Conservation (phyloP, 192 early-diverging fungal genomes). For the Jimgerdemannia lactiflua region DNA sequence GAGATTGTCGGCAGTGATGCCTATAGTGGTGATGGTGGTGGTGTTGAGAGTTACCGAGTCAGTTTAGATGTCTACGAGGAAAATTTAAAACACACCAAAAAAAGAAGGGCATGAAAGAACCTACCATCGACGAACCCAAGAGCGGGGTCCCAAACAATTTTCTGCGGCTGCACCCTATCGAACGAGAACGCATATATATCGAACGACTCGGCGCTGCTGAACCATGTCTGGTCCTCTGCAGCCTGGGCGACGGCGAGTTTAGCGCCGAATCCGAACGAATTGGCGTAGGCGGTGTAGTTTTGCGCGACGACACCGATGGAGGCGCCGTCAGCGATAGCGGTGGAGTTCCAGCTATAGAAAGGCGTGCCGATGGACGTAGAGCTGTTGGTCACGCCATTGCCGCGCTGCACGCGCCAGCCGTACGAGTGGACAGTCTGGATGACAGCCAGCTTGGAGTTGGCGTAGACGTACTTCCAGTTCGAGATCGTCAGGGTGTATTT, state of each 20-base stretch:
- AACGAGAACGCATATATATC: neutral
- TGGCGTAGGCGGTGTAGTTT: neutral
- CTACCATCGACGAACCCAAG: neutral
- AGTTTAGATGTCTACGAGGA: neutral
- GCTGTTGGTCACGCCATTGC: neutral
- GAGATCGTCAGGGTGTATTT: neutral
- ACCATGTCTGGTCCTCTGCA: neutral
- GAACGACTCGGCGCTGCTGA: neutral
- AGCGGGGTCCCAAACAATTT: neutral
- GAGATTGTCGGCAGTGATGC: neutral
- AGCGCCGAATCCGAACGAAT: neutral
- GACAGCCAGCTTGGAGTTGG: neutral
- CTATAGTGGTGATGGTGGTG: neutral
- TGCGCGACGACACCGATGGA: neutral
- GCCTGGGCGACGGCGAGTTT: neutral
- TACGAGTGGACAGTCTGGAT: neutral
- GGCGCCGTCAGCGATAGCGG: neutral
- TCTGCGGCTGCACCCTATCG: neutral
- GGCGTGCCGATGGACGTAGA: neutral
- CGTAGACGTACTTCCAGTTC: neutral
- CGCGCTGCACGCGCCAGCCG: neutral
- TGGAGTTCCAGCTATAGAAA: neutral
- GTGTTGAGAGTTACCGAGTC: neutral
- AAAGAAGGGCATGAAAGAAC: neutral
- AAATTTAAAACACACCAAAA: neutral